These are phyloP conservation scores for Monosporascus sp. DNA, from an alignment of 2,329 filamentous ascomycete genomes.

Conservation along the genomic window DNA sequence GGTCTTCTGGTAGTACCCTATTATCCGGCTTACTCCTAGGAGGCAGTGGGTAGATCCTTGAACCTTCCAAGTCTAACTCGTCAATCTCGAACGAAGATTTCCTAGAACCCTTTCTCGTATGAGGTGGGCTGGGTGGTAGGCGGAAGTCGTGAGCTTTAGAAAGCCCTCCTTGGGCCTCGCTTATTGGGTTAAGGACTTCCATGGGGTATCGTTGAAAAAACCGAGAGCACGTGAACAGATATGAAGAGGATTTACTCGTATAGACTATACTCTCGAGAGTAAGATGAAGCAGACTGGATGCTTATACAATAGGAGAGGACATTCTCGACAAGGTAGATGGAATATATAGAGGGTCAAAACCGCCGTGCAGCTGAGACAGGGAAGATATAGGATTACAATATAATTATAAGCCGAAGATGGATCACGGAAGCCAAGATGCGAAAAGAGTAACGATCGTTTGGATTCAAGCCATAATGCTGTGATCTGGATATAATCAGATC, in stretches of 20 bases:
- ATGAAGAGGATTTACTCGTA: too few relatives aligned
- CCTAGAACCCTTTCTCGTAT: constrained; percentile 33
- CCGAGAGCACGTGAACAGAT: too few relatives aligned
- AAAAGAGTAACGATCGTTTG: background rate
- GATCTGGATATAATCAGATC: background rate
- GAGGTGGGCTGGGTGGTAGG: constrained; percentile 36
- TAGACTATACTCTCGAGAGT: too few relatives aligned
- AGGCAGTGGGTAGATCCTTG: constrained; percentile 57
- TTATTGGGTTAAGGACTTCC: constrained; percentile 3
- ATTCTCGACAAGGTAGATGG: background rate
- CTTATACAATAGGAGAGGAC: background rate
- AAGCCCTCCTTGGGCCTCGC: constrained; percentile 11
- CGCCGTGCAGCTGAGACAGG: background rate
- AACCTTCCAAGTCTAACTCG: constrained; percentile 9
- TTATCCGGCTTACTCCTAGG: constrained; percentile 54
- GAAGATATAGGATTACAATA: background rate
- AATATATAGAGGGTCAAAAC: background rate
- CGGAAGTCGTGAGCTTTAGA: constrained; percentile 8
- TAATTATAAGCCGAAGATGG: background rate
- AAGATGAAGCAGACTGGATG: background rate
- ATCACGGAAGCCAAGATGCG: background rate
- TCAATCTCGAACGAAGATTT: constrained; percentile 18
- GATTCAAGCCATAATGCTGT: background rate
- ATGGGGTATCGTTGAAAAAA: constrained; percentile 2
- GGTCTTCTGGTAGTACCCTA: constrained; percentile 66